Evolutionary conservation across 2,329 filamentous ascomycete species (phyloP).

Genomic region (Triangularia verruculosa): DNA sequence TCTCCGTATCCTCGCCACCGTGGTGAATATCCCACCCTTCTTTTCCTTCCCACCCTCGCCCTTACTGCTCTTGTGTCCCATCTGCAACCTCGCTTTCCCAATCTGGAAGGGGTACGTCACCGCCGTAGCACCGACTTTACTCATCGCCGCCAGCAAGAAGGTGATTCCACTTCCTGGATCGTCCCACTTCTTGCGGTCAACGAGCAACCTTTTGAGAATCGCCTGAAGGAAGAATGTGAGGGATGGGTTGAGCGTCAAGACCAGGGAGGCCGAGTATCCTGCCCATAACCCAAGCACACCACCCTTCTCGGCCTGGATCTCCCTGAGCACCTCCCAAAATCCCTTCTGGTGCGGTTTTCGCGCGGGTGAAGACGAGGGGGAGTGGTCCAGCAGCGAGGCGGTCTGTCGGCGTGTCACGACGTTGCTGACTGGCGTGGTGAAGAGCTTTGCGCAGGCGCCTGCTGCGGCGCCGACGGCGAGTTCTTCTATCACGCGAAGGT

Average conservation of each 20-base stretch:
- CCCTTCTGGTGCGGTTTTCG: constrained; percentile 27
- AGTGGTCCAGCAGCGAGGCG: constrained; percentile 33
- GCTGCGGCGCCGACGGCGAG: constrained; percentile 70
- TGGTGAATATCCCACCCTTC: constrained; percentile 57
- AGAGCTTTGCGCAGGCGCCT: constrained; percentile 69
- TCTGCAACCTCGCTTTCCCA: constrained; percentile 76
- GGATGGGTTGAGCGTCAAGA: constrained; percentile 81
- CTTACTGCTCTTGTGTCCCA: constrained; percentile 37
- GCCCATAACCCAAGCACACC: constrained; percentile 73
- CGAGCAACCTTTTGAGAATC: constrained; percentile 58
- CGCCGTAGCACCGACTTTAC: constrained; percentile 72
- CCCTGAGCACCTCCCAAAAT: constrained; percentile 57
- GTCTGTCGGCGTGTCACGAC: constrained; percentile 82
- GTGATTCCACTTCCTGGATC: constrained; percentile 32
- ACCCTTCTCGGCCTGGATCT: constrained; percentile 68
- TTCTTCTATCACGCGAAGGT: constrained; percentile 65
- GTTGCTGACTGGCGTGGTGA: constrained; percentile 78
- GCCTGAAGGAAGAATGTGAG: constrained; percentile 84
- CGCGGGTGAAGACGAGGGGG: neutral
- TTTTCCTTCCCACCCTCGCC: constrained; percentile 22
- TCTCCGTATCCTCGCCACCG: constrained; percentile 55
- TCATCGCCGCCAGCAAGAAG: constrained; percentile 64
- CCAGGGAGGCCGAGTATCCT: constrained; percentile 75
- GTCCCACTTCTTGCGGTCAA: constrained; percentile 44
- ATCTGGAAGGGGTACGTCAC: constrained; percentile 84